These are phyloP conservation scores for Ustilago sp. DNA, from an alignment of 1,284 basidiomycete species.

Conservation along the genomic window DNA sequence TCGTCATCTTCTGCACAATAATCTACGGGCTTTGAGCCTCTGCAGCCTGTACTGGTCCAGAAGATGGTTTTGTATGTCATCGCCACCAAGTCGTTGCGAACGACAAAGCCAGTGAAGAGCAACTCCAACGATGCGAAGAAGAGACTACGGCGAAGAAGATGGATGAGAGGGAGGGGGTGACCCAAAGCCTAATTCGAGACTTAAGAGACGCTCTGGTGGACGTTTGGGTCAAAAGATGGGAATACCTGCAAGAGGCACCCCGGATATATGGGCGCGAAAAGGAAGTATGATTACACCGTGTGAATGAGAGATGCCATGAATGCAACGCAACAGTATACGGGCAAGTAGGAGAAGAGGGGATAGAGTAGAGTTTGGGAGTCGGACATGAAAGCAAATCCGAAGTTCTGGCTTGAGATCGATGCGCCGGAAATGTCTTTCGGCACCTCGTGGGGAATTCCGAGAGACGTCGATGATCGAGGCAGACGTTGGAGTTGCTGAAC, in stretches of 20 bases:
- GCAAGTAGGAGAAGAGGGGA: not conserved
- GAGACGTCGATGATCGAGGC: constrained; percentile 7
- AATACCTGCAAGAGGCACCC: not conserved
- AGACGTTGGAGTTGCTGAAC: not conserved
- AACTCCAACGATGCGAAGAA: not conserved
- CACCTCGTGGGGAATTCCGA: not conserved
- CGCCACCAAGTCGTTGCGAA: not conserved
- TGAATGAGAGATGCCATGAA: constrained; percentile 4
- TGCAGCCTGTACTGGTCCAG: not conserved
- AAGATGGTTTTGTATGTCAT: not conserved
- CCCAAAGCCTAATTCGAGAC: constrained; percentile 57
- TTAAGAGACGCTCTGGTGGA: constrained; percentile 52
- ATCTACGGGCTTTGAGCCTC: no score
- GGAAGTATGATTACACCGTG: constrained; percentile 38
- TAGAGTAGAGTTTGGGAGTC: constrained; percentile 1
- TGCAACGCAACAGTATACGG: constrained; percentile 13
- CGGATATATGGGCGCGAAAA: constrained; percentile 38
- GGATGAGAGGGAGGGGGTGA: constrained; percentile 18
- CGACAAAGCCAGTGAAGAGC: not conserved
- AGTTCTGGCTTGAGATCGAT: not conserved
- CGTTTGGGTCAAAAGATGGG: constrained; percentile 38
- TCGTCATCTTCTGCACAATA: not conserved
- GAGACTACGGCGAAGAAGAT: not conserved
- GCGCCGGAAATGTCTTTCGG: constrained; percentile 2
- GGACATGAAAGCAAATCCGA: not conserved